These are phyloP conservation scores for Pseudoturritis turrita DNA, from an alignment of 345 rosid species.

Conservation along the genomic window DNA sequence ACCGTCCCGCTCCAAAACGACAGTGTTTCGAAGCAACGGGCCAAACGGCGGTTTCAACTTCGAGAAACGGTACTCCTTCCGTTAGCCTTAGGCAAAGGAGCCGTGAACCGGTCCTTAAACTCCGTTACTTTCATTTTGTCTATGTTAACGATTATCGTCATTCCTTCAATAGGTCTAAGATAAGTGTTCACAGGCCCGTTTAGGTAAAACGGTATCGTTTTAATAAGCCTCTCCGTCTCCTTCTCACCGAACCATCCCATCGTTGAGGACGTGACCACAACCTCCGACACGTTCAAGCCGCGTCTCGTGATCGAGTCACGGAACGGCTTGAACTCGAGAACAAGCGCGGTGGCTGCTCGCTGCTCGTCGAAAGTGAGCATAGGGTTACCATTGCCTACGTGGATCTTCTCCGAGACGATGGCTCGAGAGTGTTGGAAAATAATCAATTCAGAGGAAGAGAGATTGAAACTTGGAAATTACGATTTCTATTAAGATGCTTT, in stretches of 20 bases:
- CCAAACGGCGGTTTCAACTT: conserved; percentile 14
- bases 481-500: too few species aligned
- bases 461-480: too few species aligned
- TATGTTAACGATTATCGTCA: conserved; percentile 45
- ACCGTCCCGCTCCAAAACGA: conserved; percentile 50
- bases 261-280: conserved; percentile 57
- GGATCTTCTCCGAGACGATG: conserved; percentile 34
- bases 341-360: conserved; percentile 34
- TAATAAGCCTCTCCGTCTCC: conserved; percentile 39
- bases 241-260: conserved; percentile 65
- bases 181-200: conserved; percentile 48
- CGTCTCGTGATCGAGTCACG: conserved; percentile 31
- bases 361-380: conserved; percentile 47
- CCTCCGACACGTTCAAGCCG: conserved; percentile 46
- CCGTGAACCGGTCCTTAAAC: conserved; percentile 39
- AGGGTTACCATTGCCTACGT: conserved; percentile 59
- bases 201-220: conserved; percentile 41
- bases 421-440: too few species aligned
- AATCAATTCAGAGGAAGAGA: too few species aligned
- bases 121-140: conserved; percentile 47
- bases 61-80: conserved; percentile 51
- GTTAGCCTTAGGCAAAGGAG: conserved; percentile 53
- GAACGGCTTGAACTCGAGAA: conserved; percentile 42
- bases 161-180: conserved; percentile 60
- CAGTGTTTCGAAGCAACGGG: conserved; percentile 39